Evolutionary conservation across 108 stramenopile species (phyloP).

Genomic region (Pseudonitzschia multiseries): DNA sequence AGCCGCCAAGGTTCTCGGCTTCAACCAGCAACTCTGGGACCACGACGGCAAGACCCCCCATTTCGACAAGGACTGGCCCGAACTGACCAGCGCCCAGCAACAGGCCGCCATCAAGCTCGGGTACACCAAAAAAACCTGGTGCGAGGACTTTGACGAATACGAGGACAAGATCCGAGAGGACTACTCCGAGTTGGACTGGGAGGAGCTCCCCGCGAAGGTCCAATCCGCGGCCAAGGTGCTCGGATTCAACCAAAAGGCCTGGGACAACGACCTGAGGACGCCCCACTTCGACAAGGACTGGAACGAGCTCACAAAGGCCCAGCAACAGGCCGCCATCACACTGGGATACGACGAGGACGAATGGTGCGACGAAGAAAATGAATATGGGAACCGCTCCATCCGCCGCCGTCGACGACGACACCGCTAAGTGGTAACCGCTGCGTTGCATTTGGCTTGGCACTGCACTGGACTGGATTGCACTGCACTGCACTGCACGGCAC

Average conservation of each 20-base stretch:
- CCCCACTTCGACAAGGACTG: slow-evolving; percentile 27
- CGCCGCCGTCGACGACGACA: too few species aligned
- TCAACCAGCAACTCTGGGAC: slow-evolving; percentile 32
- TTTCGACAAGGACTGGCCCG: slow-evolving; percentile 31
- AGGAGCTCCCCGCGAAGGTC: slow-evolving; percentile 39
- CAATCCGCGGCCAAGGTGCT: slow-evolving; percentile 37
- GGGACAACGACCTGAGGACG: slow-evolving; percentile 37
- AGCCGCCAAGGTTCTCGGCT: slow-evolving; percentile 34
- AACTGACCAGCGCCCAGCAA: slow-evolving; percentile 32
- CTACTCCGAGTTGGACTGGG: slow-evolving; percentile 44
- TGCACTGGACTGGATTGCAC: too few species aligned
- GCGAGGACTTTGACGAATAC: slow-evolving; percentile 17
- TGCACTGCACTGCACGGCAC: too few species aligned
- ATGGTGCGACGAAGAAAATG: slow-evolving; percentile 31
- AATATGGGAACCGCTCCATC: too few species aligned
- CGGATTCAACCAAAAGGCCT: slow-evolving; percentile 36
- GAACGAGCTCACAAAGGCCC: slow-evolving; percentile 40
- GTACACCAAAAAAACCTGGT: slow-evolving; percentile 30
- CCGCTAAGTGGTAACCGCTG: too few species aligned
- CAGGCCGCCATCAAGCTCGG: slow-evolving; percentile 32
- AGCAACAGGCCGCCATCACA: slow-evolving; percentile 39
- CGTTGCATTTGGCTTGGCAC: too few species aligned
- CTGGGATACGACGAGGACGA: slow-evolving; percentile 42
- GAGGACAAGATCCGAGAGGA: background rate
- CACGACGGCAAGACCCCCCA: slow-evolving; percentile 1